Evolutionary conservation across 1,139 yeast species (phyloP).

Genomic region (Yamadazyma diddensiae): DNA sequence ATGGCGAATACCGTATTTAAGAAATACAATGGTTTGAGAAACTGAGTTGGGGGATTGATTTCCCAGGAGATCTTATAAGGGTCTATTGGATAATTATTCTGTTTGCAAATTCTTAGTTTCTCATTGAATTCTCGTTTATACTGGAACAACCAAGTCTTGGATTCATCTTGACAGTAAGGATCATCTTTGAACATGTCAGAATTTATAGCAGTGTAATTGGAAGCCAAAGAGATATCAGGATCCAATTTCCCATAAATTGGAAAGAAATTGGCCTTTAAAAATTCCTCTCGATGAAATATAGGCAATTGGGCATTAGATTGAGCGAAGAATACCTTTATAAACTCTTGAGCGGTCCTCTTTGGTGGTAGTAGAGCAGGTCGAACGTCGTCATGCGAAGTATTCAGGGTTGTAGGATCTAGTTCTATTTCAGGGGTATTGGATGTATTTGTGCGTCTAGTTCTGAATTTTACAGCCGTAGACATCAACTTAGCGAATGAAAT

Average conservation of each 20-base stretch:
- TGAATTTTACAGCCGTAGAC: conserved; percentile 71
- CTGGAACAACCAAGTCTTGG: conserved; percentile 47
- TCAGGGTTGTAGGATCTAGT: conserved; percentile 11
- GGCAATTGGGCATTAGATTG: conserved; percentile 84
- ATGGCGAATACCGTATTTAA: conserved; percentile 76
- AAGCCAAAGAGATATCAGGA: conserved; percentile 51
- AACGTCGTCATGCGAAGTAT: conserved; percentile 14
- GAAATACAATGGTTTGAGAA: conserved; percentile 51
- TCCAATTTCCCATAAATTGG: conserved; percentile 78
- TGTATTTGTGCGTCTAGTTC: conserved; percentile 25
- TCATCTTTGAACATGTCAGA: conserved; percentile 10
- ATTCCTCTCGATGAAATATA: conserved; percentile 74
- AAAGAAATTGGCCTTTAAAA: conserved; percentile 60
- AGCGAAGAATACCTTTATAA: conserved; percentile 67
- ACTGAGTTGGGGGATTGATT: conserved; percentile 46
- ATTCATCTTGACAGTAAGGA: conserved; percentile 19
- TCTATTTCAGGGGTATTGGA: conserved; percentile 12
- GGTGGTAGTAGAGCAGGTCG: conserved; percentile 63
- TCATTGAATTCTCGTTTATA: conserved; percentile 29
- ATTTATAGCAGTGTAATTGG: conserved; percentile 55
- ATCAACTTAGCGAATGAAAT: conserved; percentile 73
- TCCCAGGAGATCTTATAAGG: conserved; percentile 28
- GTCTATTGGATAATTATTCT: conserved; percentile 19
- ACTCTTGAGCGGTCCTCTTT: conserved; percentile 64
- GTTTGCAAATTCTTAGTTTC: conserved; percentile 12